A percentile compares a stretch with the other conserved stretches of the same genome.
phyloP scores from a whole-genome alignment of 169 alveolate genomes.

The Neospora caninum region DNA sequence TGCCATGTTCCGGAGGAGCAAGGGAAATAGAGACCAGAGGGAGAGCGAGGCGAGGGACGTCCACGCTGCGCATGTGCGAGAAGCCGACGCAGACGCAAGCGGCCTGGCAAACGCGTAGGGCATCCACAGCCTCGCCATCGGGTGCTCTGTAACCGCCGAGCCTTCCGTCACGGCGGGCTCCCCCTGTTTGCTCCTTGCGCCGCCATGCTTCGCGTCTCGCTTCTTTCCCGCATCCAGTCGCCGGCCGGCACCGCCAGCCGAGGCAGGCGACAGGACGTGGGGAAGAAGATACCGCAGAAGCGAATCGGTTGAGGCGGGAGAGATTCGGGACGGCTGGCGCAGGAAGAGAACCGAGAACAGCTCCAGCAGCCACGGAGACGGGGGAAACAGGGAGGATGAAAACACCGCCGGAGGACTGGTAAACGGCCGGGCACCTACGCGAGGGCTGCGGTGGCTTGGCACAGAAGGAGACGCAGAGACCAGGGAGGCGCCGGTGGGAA shows the following conservation, averaged over 20 bases:
- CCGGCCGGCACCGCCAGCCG: not conserved
- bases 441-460: not conserved
- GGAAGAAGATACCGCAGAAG: slow-evolving; percentile 10
- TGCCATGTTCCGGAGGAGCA: not conserved
- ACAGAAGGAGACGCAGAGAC: not conserved
- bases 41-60: not conserved
- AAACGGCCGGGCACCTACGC: not conserved
- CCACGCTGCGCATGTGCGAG: not conserved
- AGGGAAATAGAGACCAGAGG: not conserved
- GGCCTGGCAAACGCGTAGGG: not conserved
- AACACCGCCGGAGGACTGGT: not conserved
- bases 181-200: not conserved
- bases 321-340: not conserved
- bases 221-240: no score
- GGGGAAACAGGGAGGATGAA: not conserved
- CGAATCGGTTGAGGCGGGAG: not conserved
- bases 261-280: not conserved
- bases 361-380: not conserved
- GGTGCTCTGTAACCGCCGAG: not conserved
- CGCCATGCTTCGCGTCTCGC: not conserved
- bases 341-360: not conserved
- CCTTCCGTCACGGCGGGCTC: not conserved
- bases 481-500: not conserved
- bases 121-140: not conserved
- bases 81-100: not conserved